Evolutionary conservation across 257 asterid genomes (phyloP).

Genomic region (Ballota nigra): DNA sequence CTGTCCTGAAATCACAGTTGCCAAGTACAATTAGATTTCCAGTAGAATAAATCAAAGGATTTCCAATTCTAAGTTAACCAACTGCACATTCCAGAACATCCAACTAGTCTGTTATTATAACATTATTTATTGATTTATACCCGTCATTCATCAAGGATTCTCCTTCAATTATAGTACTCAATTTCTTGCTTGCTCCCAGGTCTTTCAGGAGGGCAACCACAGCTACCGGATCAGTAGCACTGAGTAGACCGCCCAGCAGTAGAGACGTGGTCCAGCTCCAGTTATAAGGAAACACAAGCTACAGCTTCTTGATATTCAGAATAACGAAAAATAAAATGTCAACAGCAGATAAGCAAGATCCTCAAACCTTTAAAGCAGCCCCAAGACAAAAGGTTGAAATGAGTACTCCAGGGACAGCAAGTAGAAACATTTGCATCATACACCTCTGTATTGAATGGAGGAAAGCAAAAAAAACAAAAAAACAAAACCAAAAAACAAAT

Average conservation of each 20-base stretch:
- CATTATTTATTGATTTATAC: conserved; percentile 40
- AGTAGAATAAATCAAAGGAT: conserved; percentile 13
- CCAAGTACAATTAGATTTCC: conserved; percentile 1
- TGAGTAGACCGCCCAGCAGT: conserved; percentile 95
- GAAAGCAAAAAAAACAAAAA: no score
- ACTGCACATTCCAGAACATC: conserved; percentile 17
- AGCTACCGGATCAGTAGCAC: conserved; percentile 99
- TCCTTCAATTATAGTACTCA: conserved; percentile 96
- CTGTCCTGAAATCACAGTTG: conserved; percentile 66
- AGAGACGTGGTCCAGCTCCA: conserved; percentile 96
- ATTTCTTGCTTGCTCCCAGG: conserved; percentile 93
- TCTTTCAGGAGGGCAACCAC: conserved; percentile 96
- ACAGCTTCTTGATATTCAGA: conserved; percentile 35
- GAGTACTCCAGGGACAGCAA: conserved; percentile 98
- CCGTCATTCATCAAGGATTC: conserved; percentile 99
- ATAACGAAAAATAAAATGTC: conserved; percentile 17
- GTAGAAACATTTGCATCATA: conserved; percentile 77
- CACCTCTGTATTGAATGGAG: conserved; percentile 61
- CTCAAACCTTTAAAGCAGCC: conserved; percentile 75
- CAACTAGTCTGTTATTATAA: neutral
- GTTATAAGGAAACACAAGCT: conserved; percentile 85
- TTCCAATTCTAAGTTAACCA: conserved; percentile 10
- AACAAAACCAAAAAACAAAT: conserved; percentile 2
- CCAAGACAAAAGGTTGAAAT: conserved; percentile 89
- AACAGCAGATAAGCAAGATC: conserved; percentile 22